Percentiles rank a stretch among this genome's conserved stretches.
Evolutionary conservation across 768 basidiomycete species (phyloP).

Genomic region (Saitozyma podzolica): DNA sequence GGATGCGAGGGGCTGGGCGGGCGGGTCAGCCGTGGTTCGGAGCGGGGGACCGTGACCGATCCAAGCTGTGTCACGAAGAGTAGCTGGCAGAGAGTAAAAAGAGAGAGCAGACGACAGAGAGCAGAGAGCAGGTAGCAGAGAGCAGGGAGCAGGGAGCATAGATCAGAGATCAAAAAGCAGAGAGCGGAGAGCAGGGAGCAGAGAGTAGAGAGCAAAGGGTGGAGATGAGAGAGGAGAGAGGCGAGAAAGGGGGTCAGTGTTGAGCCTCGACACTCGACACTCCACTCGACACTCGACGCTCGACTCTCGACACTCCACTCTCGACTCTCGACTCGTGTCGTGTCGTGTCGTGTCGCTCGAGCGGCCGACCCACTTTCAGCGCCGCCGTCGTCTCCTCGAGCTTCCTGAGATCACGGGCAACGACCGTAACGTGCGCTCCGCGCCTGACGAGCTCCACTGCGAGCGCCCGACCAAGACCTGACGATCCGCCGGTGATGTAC

Average conservation of each 20-base stretch:
- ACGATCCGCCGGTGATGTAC: slow-evolving; percentile 80
- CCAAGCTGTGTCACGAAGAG: no score
- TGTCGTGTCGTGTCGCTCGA: background rate
- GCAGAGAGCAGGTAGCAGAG: no score
- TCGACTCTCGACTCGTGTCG: no score
- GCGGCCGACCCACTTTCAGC: slow-evolving; percentile 64
- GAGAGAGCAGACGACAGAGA: no score
- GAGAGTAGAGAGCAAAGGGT: no score
- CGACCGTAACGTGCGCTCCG: slow-evolving; percentile 82
- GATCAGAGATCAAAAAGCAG: no score
- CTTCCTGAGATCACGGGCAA: slow-evolving; percentile 57
- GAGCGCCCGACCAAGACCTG: slow-evolving; percentile 75
- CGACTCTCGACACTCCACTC: no score
- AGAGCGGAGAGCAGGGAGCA: no score
- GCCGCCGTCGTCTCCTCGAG: slow-evolving; percentile 38
- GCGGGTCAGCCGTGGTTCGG: background rate
- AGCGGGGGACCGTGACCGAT: background rate
- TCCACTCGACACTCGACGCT: no score
- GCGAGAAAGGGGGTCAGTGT: background rate
- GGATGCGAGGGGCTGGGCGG: slow-evolving; percentile 14
- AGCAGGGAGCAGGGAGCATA: no score
- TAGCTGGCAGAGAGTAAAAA: no score
- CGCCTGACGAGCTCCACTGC: slow-evolving; percentile 62
- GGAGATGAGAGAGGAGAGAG: no score
- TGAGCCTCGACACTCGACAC: background rate